Conservation (phyloP, 2,329 filamentous ascomycete genomes). For the Ramularia collo-cygni region DNA sequence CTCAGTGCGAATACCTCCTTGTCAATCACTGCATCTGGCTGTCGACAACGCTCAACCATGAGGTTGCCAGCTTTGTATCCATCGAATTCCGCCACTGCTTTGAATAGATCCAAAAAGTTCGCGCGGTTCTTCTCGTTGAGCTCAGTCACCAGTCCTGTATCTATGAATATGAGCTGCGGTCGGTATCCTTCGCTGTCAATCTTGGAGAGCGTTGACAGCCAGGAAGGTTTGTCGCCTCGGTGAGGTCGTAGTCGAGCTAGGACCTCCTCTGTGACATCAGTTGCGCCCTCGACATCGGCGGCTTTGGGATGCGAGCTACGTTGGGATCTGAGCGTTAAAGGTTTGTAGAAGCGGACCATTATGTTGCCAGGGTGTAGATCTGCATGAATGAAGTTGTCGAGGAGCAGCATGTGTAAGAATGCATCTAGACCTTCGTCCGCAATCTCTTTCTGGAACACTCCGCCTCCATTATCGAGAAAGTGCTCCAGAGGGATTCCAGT, state of each 20-base stretch:
- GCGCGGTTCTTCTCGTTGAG: conserved; percentile 76
- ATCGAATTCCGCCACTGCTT: conserved; percentile 91
- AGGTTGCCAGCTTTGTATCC: conserved; percentile 90
- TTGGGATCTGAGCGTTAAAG: conserved; percentile 55
- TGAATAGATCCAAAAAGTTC: conserved; percentile 95
- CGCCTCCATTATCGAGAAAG: conserved; percentile 86
- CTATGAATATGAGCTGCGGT: conserved; percentile 94
- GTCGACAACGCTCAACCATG: conserved; percentile 92
- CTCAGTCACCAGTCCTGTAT: conserved; percentile 91
- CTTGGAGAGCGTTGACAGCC: conserved; percentile 65
- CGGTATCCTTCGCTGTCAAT: conserved; percentile 84
- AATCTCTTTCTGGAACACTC: conserved; percentile 88
- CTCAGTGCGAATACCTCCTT: conserved; percentile 85
- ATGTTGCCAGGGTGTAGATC: conserved; percentile 97
- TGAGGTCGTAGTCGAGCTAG: conserved; percentile 71
- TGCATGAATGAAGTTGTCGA: conserved; percentile 97
- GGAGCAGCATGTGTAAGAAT: conserved; percentile 90
- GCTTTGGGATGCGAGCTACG: conserved; percentile 36
- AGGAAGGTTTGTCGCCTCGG: conserved; percentile 56
- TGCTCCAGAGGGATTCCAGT: conserved; percentile 86
- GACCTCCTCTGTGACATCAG: conserved; percentile 82
- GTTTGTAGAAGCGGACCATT: conserved; percentile 97
- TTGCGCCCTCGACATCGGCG: conserved; percentile 40
- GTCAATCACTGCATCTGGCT: conserved; percentile 83
- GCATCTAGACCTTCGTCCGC: conserved; percentile 92